Base-by-base conservation (phyloP, 2,329 filamentous ascomycete genomes). In the Tolypocladium pustulatum region DNA sequence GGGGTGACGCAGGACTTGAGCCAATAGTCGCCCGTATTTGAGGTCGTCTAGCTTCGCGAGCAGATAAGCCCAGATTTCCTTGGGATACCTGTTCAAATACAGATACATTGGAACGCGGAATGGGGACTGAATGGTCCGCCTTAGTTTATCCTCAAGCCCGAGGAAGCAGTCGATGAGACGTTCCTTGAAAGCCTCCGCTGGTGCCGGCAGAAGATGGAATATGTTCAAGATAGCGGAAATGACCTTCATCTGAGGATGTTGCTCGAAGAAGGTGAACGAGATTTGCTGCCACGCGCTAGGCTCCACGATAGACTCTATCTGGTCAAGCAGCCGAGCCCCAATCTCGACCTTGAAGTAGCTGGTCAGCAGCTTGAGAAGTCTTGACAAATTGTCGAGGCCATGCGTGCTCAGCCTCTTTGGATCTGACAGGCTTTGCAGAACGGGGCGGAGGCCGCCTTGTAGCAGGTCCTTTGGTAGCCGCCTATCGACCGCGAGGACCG, bases 341-440 rank as follows among this genome's bases (percentile, higher is more conserved):
- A 99, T 99, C 70, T 99, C 94, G 0, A 97, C 92, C 74, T 99
- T 99, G 75, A 99, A 99, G 72, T 99, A 99, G 60, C 94, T 97
- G 0, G 93, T 99, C 22, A 99, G 78, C 2, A 99, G 80, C 63
- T 94, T 93, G 61, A 99, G 75, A 1, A 99, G 80, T 43, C 93
- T 86, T 22, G 92, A 92, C 37, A 99, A 78, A 32, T 96, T 96
- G 69, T 97, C 92, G 5, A 99, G 78, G 2, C 92, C 92, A 66
- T 92, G 89, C 0, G 93, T 89, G 25, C 86, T 96, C 25, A 99
- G 78, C 59, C 93, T 87, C 71, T 96, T 91, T 0, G 93, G 89
- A 68, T 99, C 94, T 64, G 96, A 93, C 3, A 99, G 81, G 69
- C 96, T 99, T 69, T 96, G 92, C 40, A 99, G 76, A n/a, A 99